Percentiles rank a stretch among this genome's conserved stretches.
These are phyloP conservation scores for Musa itinerans DNA, from an alignment of 176 grass and related monocot species.

Conservation along the genomic window DNA sequence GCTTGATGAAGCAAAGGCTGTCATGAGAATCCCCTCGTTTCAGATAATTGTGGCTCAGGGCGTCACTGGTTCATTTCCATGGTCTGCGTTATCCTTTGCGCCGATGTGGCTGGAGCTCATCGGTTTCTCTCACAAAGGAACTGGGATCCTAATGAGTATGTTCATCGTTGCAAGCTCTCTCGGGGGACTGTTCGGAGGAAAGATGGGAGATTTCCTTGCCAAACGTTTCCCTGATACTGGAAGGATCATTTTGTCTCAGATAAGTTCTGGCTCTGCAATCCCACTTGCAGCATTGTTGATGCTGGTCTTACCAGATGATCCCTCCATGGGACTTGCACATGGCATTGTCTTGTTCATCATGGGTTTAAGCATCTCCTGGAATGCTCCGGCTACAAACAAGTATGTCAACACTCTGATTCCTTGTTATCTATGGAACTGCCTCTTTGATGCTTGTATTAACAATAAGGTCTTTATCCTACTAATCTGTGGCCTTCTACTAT, in stretches of 20 bases:
- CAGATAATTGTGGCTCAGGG: slow-evolving; percentile 93
- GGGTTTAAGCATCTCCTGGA: slow-evolving; percentile 85
- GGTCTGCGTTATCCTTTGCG: slow-evolving; percentile 63
- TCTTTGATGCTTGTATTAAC: not conserved
- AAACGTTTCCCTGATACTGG: slow-evolving; percentile 48
- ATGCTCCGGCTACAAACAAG: slow-evolving; percentile 93
- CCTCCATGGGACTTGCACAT: slow-evolving; percentile 36
- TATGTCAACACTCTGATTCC: slow-evolving; percentile 13
- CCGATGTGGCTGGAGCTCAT: slow-evolving; percentile 84
- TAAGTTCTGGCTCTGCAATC: slow-evolving; percentile 71
- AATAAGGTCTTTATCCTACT: not conserved
- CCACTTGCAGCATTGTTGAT: slow-evolving; percentile 64
- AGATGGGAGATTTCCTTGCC: slow-evolving; percentile 61
- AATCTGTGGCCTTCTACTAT: not conserved
- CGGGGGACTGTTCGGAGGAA: slow-evolving; percentile 61
- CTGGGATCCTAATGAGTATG: slow-evolving; percentile 31
- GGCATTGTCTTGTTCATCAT: slow-evolving; percentile 76
- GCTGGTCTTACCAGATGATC: slow-evolving; percentile 48
- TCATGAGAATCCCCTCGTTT: slow-evolving; percentile 63
- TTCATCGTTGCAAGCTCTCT: slow-evolving; percentile 58
- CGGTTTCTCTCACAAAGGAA: slow-evolving; percentile 49
- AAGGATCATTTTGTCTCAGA: slow-evolving; percentile 61
- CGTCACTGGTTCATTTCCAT: slow-evolving; percentile 77
- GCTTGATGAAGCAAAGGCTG: slow-evolving; percentile 46
- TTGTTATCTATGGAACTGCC: not conserved